phyloP scores from a whole-genome alignment of 1,139 yeast species.

The Meyerozyma sp. region DNA sequence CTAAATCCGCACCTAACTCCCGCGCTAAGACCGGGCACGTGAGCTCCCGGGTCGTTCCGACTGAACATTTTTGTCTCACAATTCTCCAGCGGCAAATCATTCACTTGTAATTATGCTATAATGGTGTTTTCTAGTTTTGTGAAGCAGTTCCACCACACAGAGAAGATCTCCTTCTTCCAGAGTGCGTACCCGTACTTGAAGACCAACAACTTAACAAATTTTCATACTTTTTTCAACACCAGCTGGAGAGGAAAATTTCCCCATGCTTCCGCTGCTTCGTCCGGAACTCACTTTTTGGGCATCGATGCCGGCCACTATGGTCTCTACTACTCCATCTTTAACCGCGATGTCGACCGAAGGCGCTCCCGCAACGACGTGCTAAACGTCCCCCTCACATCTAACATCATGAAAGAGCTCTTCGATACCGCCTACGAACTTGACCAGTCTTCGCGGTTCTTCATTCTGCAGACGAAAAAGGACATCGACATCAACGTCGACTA shows the following conservation, averaged over 20 bases:
- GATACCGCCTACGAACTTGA: not conserved
- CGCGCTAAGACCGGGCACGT: not conserved
- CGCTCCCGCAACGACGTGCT: not conserved
- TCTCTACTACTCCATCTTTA: constrained; percentile 37
- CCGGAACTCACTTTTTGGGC: constrained; percentile 18
- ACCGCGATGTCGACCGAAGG: constrained; percentile 28
- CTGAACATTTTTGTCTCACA: not conserved
- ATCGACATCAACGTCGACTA: constrained; percentile 19
- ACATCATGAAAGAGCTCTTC: not conserved
- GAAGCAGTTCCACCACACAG: constrained; percentile 16
- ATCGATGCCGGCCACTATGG: constrained; percentile 43
- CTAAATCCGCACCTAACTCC: not conserved
- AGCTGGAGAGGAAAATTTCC: constrained; percentile 28
- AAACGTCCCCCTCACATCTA: not conserved
- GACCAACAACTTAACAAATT: constrained; percentile 16
- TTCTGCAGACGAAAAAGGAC: constrained; percentile 27
- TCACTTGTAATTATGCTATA: not conserved
- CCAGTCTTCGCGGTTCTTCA: constrained; percentile 19
- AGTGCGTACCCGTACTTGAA: constrained; percentile 34
- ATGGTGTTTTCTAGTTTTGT: constrained; percentile 24
- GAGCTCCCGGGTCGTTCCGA: not conserved
- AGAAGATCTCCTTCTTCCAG: constrained; percentile 34
- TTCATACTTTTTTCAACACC: constrained; percentile 16
- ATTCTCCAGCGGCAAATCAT: not conserved
- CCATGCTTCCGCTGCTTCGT: constrained; percentile 23